Conservation (phyloP, 768 basidiomycete genomes). For the Cystofilobasidium macerans region DNA sequence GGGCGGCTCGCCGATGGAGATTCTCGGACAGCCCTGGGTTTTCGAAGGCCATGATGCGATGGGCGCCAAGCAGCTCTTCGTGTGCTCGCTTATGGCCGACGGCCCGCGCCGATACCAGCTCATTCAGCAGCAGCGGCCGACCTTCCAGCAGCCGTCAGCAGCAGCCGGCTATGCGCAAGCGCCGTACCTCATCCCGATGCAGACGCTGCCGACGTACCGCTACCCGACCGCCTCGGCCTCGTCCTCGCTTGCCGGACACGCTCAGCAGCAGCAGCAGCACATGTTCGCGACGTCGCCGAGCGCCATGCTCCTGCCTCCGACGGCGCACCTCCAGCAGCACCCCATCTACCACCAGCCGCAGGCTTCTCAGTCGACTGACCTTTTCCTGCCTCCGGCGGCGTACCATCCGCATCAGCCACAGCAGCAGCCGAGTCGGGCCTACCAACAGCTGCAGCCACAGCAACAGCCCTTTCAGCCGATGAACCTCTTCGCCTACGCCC, state of each 20-base stretch:
- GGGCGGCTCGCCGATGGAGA: not conserved
- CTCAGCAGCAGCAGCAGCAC: not conserved
- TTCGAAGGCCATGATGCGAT: conserved; percentile 1
- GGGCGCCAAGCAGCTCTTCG: not conserved
- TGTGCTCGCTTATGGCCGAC: not conserved
- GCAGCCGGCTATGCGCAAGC: not conserved
- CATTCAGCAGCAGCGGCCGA: not conserved
- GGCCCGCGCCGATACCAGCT: not conserved
- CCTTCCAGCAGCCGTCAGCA: not conserved
- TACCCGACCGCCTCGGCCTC: not conserved
- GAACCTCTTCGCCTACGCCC: too few species aligned
- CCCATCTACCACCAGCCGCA: too few species aligned
- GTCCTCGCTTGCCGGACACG: not conserved
- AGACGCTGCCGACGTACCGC: not conserved
- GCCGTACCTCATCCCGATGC: not conserved
- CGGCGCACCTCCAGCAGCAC: too few species aligned
- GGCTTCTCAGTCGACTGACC: too few species aligned
- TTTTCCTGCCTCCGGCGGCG: too few species aligned
- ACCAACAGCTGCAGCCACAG: too few species aligned
- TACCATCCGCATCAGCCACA: too few species aligned
- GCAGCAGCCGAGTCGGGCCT: too few species aligned
- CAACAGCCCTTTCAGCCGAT: too few species aligned
- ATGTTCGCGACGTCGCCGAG: too few species aligned
- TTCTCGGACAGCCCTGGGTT: not conserved
- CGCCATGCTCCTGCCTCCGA: too few species aligned